These are phyloP conservation scores for Lyophyllum shimeji DNA, from an alignment of 768 basidiomycete species.

Conservation along the genomic window DNA sequence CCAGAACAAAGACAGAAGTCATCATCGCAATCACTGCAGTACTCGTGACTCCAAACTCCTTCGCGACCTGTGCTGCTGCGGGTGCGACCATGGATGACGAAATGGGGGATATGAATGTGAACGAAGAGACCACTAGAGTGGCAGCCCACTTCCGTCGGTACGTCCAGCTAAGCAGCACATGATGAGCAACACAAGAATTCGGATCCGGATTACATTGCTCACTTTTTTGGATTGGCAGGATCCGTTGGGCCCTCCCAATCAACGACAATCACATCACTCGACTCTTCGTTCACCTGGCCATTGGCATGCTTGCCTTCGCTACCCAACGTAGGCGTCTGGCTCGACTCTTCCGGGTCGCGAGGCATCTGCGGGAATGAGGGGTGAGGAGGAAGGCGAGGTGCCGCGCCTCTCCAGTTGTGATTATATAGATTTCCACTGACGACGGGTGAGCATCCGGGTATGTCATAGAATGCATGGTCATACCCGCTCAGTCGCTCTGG, in stretches of 20 bases:
- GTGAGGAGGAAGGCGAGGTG: background rate
- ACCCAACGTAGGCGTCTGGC: background rate
- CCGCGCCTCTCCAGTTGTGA: background rate
- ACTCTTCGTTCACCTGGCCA: background rate
- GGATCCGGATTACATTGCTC: too few species aligned
- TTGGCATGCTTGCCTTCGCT: background rate
- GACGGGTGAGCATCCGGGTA: background rate
- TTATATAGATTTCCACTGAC: background rate
- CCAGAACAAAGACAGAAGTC: constrained; percentile 52
- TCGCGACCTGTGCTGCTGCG: constrained; percentile 49
- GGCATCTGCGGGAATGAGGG: constrained; percentile 1
- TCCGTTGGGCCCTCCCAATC: constrained; percentile 68
- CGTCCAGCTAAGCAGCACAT: constrained; percentile 46
- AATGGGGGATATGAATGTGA: constrained; percentile 68
- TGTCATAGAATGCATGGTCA: background rate
- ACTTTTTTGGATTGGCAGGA: constrained; percentile 61
- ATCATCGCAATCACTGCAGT: constrained; percentile 51
- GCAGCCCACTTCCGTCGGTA: constrained; percentile 62
- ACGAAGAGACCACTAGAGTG: constrained; percentile 61
- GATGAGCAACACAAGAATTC: background rate
- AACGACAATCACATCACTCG: constrained; percentile 33
- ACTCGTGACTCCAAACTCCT: constrained; percentile 55
- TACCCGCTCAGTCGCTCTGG: too few species aligned
- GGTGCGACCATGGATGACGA: constrained; percentile 79
- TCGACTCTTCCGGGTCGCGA: constrained; percentile 1